Evolutionary conservation across 306 rosid species (phyloP).

Genomic region (Malus fusca): DNA sequence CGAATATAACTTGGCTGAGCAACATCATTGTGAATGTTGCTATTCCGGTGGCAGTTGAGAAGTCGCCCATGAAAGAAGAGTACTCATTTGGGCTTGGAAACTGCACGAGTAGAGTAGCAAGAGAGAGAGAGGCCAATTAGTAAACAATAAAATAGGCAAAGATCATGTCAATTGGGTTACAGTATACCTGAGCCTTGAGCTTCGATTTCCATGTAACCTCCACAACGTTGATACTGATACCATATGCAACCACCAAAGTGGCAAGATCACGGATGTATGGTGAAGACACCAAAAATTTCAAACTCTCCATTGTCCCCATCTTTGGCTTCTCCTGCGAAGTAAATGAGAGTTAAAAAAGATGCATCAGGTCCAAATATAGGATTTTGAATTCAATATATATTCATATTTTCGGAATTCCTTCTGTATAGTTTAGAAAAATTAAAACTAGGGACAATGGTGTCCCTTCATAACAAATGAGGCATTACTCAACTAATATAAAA

Average conservation of each 20-base stretch:
- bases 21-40: constrained; percentile 96
- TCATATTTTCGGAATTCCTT: background rate
- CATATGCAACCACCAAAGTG: constrained; percentile 94
- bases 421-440: background rate
- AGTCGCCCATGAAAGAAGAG: constrained; percentile 96
- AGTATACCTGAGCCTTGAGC: constrained; percentile 89
- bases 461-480: background rate
- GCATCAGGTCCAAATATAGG: background rate
- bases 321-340: constrained; percentile 71
- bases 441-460: background rate
- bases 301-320: constrained; percentile 97
- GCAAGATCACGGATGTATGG: constrained; percentile 88
- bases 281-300: constrained; percentile 96
- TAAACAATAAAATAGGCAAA: background rate
- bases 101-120: constrained; percentile 31
- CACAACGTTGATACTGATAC: constrained; percentile 86
- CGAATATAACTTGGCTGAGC: constrained; percentile 71
- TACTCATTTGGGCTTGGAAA: constrained; percentile 96
- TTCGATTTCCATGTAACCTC: constrained; percentile 99
- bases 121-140: background rate
- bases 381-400: background rate
- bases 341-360: background rate
- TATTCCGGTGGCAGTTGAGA: constrained; percentile 88
- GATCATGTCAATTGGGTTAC: constrained; percentile 1
- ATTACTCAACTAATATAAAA: background rate